Conservation (phyloP, 805 yeast genomes). For the Nakazawaea anatomiae region DNA sequence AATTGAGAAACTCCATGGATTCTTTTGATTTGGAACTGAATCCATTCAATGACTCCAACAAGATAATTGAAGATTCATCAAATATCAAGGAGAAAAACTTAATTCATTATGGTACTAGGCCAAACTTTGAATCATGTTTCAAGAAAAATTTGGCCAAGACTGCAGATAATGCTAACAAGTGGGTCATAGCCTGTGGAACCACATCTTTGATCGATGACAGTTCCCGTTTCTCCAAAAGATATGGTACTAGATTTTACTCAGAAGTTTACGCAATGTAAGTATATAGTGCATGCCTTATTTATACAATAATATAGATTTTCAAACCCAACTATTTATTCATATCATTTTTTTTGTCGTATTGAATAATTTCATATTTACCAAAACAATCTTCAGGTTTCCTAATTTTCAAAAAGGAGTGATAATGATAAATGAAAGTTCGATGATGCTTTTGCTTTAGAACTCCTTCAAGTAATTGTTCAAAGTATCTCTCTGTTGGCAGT, state of each 20-base stretch:
- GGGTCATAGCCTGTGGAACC: constrained; percentile 61
- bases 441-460: not conserved
- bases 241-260: constrained; percentile 31
- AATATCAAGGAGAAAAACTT: constrained; percentile 9
- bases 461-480: constrained; percentile 23
- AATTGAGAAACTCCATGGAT: constrained; percentile 9
- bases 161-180: constrained; percentile 32
- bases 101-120: constrained; percentile 32
- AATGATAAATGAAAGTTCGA: not conserved
- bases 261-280: constrained; percentile 36
- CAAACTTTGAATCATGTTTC: constrained; percentile 31
- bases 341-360: too few relatives aligned
- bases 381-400: too few relatives aligned
- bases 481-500: constrained; percentile 33
- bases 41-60: constrained; percentile 13
- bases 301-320: too few relatives aligned
- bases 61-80: not conserved
- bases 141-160: constrained; percentile 21
- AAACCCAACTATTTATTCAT: too few relatives aligned
- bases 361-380: not conserved
- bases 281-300: too few relatives aligned
- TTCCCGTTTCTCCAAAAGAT: constrained; percentile 27
- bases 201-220: constrained; percentile 34
- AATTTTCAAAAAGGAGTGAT: too few relatives aligned
- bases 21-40: constrained; percentile 20